These are phyloP conservation scores for Psilocybe cyanescens DNA, from an alignment of 768 basidiomycete species.

Conservation along the genomic window DNA sequence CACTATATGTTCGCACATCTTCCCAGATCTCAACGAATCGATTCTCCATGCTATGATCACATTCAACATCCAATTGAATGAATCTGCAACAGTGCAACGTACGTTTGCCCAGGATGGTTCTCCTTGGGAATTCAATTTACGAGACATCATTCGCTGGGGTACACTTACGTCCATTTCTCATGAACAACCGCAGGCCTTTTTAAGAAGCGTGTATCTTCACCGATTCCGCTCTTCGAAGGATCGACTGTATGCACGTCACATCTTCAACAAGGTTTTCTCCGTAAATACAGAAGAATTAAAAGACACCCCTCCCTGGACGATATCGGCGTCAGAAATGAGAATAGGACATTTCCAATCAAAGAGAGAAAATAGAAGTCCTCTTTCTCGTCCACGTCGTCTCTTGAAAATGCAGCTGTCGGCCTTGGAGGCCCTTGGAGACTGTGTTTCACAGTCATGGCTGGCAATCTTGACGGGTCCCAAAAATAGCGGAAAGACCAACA, in stretches of 20 bases:
- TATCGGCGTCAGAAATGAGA: constrained; percentile 56
- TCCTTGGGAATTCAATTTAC: constrained; percentile 99
- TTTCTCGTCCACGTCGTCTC: constrained; percentile 49
- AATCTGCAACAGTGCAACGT: constrained; percentile 64
- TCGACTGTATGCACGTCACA: constrained; percentile 47
- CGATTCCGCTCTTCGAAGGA: constrained; percentile 84
- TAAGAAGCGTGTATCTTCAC: constrained; percentile 79
- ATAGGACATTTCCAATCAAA: constrained; percentile 62
- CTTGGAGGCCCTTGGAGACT: constrained; percentile 76
- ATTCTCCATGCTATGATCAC: constrained; percentile 76
- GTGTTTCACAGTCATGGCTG: constrained; percentile 80
- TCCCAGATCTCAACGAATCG: constrained; percentile 58
- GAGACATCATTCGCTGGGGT: constrained; percentile 92
- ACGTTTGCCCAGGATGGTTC: constrained; percentile 78
- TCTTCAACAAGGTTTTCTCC: constrained; percentile 61
- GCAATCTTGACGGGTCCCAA: constrained; percentile 83
- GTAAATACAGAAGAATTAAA: constrained; percentile 26
- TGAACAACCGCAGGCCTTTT: constrained; percentile 61
- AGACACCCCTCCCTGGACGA: constrained; percentile 37
- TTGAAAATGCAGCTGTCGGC: constrained; percentile 66
- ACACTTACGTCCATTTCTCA: constrained; percentile 40
- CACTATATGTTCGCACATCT: constrained; percentile 75
- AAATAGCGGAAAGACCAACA: constrained; percentile 77
- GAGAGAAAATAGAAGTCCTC: constrained; percentile 39
- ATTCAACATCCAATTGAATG: constrained; percentile 75